These are phyloP conservation scores for Agrocybe pediades DNA, from an alignment of 768 basidiomycete genomes.

Conservation along the genomic window DNA sequence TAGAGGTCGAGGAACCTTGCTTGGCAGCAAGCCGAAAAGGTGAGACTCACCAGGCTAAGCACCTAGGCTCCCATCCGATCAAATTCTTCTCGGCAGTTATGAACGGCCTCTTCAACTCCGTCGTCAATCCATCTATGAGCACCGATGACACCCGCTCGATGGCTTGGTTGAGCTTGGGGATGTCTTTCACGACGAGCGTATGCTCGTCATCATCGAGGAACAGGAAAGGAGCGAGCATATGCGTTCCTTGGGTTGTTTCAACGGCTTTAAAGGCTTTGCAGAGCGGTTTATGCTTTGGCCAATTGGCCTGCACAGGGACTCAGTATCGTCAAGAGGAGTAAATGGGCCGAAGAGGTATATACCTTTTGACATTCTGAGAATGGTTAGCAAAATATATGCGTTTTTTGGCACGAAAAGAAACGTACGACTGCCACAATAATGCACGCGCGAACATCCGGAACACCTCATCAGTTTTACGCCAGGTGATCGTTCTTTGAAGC, in stretches of 20 bases:
- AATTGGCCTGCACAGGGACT: constrained; percentile 23
- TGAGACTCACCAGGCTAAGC: constrained; percentile 29
- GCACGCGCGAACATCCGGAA: constrained; percentile 29
- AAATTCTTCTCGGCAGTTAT: constrained; percentile 25
- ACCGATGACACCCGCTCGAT: constrained; percentile 8
- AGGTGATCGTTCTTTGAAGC: constrained; percentile 24
- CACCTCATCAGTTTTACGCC: constrained; percentile 26
- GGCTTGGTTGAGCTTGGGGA: constrained; percentile 15
- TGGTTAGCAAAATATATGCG: background rate
- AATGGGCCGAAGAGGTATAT: background rate
- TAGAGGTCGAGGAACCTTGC: no score
- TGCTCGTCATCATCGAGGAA: constrained; percentile 12
- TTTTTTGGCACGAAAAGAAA: background rate
- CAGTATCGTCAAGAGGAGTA: background rate
- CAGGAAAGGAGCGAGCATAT: constrained; percentile 10
- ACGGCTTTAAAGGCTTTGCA: constrained; percentile 31
- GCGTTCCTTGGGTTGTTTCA: constrained; percentile 16
- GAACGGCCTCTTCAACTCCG: constrained; percentile 15
- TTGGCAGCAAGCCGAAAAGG: no score
- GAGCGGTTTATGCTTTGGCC: constrained; percentile 31
- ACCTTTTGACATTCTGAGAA: constrained; percentile 34
- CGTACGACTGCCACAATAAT: constrained; percentile 32
- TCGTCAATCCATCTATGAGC: constrained; percentile 9
- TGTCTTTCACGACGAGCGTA: constrained; percentile 12
- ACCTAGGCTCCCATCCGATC: constrained; percentile 28